Evolutionary conservation across 163 green algal species (phyloP).

Genomic region (Prototheca wickerhamii): DNA sequence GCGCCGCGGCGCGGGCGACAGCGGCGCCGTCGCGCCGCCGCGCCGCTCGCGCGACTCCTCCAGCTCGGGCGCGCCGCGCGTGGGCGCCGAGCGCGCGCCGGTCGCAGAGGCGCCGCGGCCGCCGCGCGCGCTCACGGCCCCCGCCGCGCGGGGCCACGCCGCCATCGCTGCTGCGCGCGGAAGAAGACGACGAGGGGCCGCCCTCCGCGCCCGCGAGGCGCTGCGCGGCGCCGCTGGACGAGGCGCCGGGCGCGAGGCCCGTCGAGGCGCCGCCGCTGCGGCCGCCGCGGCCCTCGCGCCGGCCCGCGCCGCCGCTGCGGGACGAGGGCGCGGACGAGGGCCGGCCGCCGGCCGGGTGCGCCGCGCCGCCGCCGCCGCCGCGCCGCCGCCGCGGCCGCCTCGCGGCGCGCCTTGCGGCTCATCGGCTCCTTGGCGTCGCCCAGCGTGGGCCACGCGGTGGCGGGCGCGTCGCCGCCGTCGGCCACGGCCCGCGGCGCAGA

Average conservation of each 20-base stretch:
- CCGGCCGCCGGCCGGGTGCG: background rate
- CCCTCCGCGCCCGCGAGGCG: no score
- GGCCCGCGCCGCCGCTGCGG: background rate
- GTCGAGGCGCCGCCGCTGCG: background rate
- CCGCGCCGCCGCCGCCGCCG: background rate
- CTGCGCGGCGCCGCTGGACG: no score
- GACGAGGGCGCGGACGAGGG: background rate
- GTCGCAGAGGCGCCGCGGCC: no score
- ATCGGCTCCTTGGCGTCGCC: conserved; percentile 51
- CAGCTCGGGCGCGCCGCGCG: background rate
- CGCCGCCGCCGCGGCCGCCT: conserved; percentile 5
- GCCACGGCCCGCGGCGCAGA: background rate
- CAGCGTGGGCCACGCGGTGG: conserved; percentile 44
- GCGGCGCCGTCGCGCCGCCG: background rate
- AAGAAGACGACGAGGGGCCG: no score
- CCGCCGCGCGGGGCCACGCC: no score
- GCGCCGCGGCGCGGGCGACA: background rate
- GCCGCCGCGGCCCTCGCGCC: conserved; percentile 2
- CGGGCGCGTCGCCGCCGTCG: background rate
- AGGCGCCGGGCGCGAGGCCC: no score
- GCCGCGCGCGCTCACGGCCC: no score
- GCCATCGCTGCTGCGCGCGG: no score
- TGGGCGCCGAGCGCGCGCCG: no score
- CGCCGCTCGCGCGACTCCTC: background rate
- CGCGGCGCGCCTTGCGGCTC: conserved; percentile 7